A percentile compares a stretch with the other conserved stretches of the same genome.
Evolutionary conservation across 345 rosid genomes (phyloP).

Genomic region (Brassica napus): Da-Ae NC_063445.1:13065001-13065500

Average conservation of each 20-base stretch:
- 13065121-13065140: background rate
- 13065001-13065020: background rate
- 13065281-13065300: no score
- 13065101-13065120: background rate
- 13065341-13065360: background rate
- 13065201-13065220: background rate
- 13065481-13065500: background rate
- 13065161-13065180: background rate
- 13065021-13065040: background rate
- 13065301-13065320: no score
- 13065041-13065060: constrained; percentile 5
- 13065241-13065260: background rate
- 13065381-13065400: background rate
- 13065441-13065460: background rate
- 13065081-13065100: background rate
- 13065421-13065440: background rate
- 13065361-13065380: background rate
- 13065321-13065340: no score
- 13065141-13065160: background rate
- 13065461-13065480: background rate
- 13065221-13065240: background rate
- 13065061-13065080: background rate
- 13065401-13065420: background rate
- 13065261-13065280: no score
- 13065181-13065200: constrained; percentile 2